These are phyloP conservation scores for Rostrohypoxylon terebratum DNA, from an alignment of 495 filamentous ascomycete species.

Conservation along the genomic window DNA sequence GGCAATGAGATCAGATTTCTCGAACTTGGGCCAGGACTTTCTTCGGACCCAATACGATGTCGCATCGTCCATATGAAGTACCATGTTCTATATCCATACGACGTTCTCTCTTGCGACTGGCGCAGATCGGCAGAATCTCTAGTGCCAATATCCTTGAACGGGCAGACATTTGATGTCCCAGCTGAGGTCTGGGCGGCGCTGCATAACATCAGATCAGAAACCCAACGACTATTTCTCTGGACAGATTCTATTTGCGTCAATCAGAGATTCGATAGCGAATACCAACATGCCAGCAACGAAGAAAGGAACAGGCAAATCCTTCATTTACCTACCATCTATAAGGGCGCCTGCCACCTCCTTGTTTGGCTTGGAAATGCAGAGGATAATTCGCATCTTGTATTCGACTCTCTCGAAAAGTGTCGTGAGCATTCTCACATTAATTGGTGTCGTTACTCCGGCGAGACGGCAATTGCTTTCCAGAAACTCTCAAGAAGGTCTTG, in stretches of 20 bases:
- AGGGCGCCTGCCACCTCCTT: constrained; percentile 14
- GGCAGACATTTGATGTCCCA: constrained; percentile 22
- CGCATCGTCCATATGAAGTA: constrained; percentile 16
- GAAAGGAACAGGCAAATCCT: neutral
- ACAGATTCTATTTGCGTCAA: constrained; percentile 31
- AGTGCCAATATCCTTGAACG: constrained; percentile 28
- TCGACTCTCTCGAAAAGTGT: constrained; percentile 31
- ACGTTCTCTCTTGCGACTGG: constrained; percentile 36
- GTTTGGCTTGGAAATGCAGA: constrained; percentile 25
- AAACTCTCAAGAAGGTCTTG: constrained; percentile 9
- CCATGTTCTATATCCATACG: constrained; percentile 8
- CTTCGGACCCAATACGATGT: constrained; percentile 30
- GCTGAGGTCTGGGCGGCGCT: constrained; percentile 15
- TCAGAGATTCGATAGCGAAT: constrained; percentile 1
- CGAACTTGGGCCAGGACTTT: constrained; percentile 23
- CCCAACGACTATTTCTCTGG: constrained; percentile 20
- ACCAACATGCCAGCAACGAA: neutral
- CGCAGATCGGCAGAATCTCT: neutral
- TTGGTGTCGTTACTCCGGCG: constrained; percentile 27
- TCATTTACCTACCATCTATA: constrained; percentile 1
- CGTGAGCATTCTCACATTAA: constrained; percentile 24
- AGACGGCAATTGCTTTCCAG: constrained; percentile 14
- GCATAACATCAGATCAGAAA: constrained; percentile 14
- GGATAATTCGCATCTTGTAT: constrained; percentile 31
- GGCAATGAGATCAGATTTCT: constrained; percentile 25